Evolutionary conservation across 768 basidiomycete genomes (phyloP).

Genomic region (Russula abietina): DNA sequence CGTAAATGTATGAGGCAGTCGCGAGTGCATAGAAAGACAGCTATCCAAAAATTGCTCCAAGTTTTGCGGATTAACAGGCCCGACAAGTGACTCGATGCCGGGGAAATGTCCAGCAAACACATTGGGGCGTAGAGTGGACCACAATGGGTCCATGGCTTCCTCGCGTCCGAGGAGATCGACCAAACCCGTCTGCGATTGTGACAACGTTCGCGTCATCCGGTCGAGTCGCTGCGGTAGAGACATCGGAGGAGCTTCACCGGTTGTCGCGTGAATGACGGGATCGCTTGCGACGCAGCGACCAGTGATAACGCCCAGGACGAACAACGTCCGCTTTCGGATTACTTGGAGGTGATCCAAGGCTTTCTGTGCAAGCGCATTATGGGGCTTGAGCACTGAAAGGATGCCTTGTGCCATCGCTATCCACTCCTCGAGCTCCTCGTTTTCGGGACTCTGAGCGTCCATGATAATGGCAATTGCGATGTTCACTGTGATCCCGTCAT

Average conservation of each 20-base stretch:
- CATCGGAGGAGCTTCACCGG: constrained; percentile 9
- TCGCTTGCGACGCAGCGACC: constrained; percentile 12
- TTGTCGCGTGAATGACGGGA: not conserved
- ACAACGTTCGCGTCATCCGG: constrained; percentile 21
- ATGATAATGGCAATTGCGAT: constrained; percentile 28
- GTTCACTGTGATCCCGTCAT: constrained; percentile 19
- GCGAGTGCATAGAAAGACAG: constrained; percentile 24
- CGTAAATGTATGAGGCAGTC: constrained; percentile 18
- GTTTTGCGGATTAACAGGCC: constrained; percentile 19
- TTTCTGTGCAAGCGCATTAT: constrained; percentile 22
- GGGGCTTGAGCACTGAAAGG: constrained; percentile 14
- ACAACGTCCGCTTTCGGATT: constrained; percentile 24
- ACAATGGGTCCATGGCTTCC: constrained; percentile 17
- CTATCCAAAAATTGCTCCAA: constrained; percentile 27
- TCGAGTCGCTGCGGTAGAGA: constrained; percentile 18
- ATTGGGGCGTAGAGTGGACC: constrained; percentile 15
- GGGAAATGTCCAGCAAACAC: constrained; percentile 27
- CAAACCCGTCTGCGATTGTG: constrained; percentile 18
- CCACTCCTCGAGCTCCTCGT: constrained; percentile 29
- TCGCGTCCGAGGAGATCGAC: constrained; percentile 25
- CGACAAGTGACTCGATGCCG: constrained; percentile 26
- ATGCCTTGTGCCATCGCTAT: constrained; percentile 24
- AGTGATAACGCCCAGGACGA: constrained; percentile 17
- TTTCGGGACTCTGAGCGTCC: constrained; percentile 24
- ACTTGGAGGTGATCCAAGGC: constrained; percentile 23